phyloP scores from a whole-genome alignment of 176 grass and related monocot genomes.

The Chloris gayana region DNA sequence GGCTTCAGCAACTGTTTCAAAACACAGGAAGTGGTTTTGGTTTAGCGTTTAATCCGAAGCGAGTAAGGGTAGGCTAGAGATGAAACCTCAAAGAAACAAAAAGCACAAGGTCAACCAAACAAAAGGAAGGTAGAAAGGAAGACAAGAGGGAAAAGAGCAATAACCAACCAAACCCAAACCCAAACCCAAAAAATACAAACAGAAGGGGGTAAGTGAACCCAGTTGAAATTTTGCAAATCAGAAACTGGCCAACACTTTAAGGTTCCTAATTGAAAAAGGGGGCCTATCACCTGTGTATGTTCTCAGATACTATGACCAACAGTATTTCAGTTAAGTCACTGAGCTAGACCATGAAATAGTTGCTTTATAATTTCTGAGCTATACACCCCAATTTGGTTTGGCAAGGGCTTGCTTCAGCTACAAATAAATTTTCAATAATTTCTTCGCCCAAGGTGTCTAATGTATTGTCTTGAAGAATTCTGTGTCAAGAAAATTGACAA shows the following conservation, averaged over 20 bases:
- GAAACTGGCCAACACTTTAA: neutral
- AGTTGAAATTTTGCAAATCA: constrained; percentile 9
- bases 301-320: constrained; percentile 3
- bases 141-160: no score
- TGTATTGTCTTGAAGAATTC: neutral
- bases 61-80: no score
- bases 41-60: no score
- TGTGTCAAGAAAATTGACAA: neutral
- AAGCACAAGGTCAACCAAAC: no score
- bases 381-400: neutral
- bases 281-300: neutral
- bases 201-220: no score
- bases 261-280: neutral
- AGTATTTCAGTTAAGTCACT: constrained; percentile 9
- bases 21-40: neutral
- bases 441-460: neutral
- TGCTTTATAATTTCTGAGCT: neutral
- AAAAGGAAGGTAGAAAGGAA: no score
- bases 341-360: constrained; percentile 5
- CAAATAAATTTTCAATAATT: neutral
- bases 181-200: no score
- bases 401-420: neutral
- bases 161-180: no score
- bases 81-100: no score
- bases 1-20: neutral